Percentiles rank a stretch among this genome's conserved stretches.
These are phyloP conservation scores for Debaryomyces sp. DNA, from an alignment of 1,139 yeast species.

Conservation along the genomic window DNA sequence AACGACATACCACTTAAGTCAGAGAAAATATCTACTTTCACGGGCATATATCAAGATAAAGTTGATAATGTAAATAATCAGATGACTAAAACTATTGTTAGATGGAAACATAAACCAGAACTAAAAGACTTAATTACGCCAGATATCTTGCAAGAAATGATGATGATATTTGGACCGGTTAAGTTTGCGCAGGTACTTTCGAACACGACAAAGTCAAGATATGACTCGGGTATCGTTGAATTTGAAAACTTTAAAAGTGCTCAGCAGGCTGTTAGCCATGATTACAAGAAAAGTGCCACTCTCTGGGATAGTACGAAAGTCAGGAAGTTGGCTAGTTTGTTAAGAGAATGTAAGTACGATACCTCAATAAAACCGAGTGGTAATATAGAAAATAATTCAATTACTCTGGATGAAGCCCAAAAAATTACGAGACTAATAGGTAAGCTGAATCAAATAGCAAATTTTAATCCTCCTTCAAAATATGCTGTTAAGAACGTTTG, in stretches of 20 bases:
- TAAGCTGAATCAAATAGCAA: not conserved
- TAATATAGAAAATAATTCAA: not conserved
- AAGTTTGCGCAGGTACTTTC: constrained; percentile 17
- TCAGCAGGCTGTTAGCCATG: constrained; percentile 39
- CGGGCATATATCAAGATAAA: not conserved
- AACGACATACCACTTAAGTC: constrained; percentile 18
- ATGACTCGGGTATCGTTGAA: constrained; percentile 41
- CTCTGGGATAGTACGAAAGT: constrained; percentile 52
- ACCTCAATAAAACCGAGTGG: not conserved
- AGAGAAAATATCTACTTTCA: not conserved
- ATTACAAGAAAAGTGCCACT: constrained; percentile 42
- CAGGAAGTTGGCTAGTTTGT: constrained; percentile 49
- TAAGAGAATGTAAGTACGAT: constrained; percentile 33
- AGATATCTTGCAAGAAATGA: constrained; percentile 37
- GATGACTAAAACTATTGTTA: constrained; percentile 23
- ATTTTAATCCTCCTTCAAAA: not conserved
- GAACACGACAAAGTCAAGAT: constrained; percentile 25
- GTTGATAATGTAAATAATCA: not conserved
- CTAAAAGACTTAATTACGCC: constrained; percentile 32
- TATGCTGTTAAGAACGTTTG: not conserved
- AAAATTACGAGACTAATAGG: not conserved
- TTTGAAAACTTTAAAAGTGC: constrained; percentile 30
- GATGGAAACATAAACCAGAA: constrained; percentile 49
- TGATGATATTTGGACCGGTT: constrained; percentile 51
- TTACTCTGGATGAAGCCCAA: not conserved